phyloP scores from a whole-genome alignment of 73 alveolate species.

The Effrenium voratum region DNA sequence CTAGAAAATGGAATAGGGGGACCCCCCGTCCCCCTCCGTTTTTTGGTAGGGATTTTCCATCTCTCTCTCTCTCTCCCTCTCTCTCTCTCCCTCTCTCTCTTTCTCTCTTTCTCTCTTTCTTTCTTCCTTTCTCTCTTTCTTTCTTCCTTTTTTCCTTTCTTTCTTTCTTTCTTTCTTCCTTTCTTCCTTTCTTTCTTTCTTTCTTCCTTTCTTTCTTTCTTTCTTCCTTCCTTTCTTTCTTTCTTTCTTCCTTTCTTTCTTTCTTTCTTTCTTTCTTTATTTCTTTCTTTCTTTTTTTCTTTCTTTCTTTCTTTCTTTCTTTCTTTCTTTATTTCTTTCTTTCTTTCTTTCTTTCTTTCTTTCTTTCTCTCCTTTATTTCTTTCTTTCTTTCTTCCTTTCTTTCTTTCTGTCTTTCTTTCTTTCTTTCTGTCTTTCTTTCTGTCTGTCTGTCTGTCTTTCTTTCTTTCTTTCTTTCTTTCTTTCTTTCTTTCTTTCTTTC shows the following conservation, averaged over 20 bases:
- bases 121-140: neutral
- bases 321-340: neutral
- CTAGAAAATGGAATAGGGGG: too few relatives aligned
- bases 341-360: too few relatives aligned
- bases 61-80: too few relatives aligned
- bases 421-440: neutral
- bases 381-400: too few relatives aligned
- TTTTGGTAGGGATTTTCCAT: too few relatives aligned
- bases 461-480: neutral
- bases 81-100: too few relatives aligned
- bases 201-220: neutral
- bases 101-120: too few relatives aligned
- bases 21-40: too few relatives aligned
- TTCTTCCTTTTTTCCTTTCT: neutral
- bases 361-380: too few relatives aligned
- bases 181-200: neutral
- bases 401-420: too few relatives aligned
- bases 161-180: neutral
- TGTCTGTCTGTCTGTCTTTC: neutral
- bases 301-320: too few relatives aligned
- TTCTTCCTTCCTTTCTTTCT: neutral
- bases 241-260: neutral
- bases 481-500: neutral
- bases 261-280: neutral
- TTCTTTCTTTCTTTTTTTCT: neutral